phyloP scores from a whole-genome alignment of 805 yeast genomes.

The Cyberlindnera meyerae region DNA sequence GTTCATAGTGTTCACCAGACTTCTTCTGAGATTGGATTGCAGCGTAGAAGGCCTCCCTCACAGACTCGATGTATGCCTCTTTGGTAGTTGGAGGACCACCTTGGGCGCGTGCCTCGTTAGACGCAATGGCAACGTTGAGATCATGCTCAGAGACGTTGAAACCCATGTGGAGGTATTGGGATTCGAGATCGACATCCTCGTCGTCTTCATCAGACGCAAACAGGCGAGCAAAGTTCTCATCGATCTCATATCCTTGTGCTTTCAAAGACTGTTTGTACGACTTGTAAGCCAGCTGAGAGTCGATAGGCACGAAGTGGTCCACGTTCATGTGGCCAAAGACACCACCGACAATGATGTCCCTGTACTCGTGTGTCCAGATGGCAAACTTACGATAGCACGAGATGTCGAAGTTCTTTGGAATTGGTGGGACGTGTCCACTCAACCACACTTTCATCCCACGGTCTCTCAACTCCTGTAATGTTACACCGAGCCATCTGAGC shows the following conservation, averaged over 20 bases:
- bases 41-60: constrained; percentile 51
- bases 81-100: constrained; percentile 71
- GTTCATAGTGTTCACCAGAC: constrained; percentile 40
- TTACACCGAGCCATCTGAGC: constrained; percentile 72
- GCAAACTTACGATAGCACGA: constrained; percentile 71
- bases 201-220: constrained; percentile 12
- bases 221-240: constrained; percentile 18
- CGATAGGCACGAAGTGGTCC: constrained; percentile 79
- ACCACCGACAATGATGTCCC: constrained; percentile 81
- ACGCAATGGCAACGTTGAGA: constrained; percentile 28
- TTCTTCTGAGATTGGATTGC: constrained; percentile 24
- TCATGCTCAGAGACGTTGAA: constrained; percentile 18
- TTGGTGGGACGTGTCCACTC: constrained; percentile 86
- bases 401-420: constrained; percentile 68
- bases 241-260: constrained; percentile 28
- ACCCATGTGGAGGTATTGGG: constrained; percentile 18
- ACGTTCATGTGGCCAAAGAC: constrained; percentile 87
- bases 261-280: constrained; percentile 20
- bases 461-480: constrained; percentile 64
- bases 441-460: constrained; percentile 83
- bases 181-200: constrained; percentile 25
- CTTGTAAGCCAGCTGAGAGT: constrained; percentile 62
- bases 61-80: constrained; percentile 53
- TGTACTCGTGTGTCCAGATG: constrained; percentile 77
- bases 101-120: constrained; percentile 34